A percentile compares a stretch with the other conserved stretches of the same genome.
phyloP scores from a whole-genome alignment of 176 grass and related monocot species.

The Dactylis glomerata region DNA sequence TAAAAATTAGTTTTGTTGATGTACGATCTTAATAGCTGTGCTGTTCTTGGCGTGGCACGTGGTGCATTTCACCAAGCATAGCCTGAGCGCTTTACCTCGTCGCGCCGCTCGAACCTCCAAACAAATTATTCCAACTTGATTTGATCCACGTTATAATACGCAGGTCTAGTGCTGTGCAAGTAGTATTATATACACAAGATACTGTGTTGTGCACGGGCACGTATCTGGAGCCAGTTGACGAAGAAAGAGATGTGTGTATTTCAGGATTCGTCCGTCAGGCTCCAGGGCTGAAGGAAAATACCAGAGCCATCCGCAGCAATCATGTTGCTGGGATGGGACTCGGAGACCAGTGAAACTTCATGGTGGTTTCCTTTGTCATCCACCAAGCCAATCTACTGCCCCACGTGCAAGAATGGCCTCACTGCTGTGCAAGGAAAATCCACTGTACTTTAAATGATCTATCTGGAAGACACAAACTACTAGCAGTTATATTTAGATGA shows the following conservation, averaged over 20 bases:
- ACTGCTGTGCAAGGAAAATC: background rate
- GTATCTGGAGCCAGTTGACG: background rate
- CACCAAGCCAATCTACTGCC: background rate
- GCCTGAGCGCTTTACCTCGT: background rate
- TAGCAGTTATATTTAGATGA: background rate
- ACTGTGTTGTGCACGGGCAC: background rate
- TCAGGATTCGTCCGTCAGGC: background rate
- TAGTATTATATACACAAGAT: background rate
- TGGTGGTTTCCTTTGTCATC: background rate
- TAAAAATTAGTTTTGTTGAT: too few species aligned
- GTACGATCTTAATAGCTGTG: background rate
- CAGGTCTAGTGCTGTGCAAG: background rate
- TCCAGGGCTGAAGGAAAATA: slow-evolving; percentile 6
- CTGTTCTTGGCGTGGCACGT: slow-evolving; percentile 8
- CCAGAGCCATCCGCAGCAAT: background rate
- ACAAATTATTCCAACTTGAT: background rate
- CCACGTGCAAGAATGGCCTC: background rate
- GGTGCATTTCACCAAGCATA: slow-evolving; percentile 33
- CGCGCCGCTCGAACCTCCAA: background rate
- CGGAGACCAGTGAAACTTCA: slow-evolving; percentile 19
- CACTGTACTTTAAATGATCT: background rate
- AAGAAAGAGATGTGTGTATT: background rate
- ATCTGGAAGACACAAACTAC: background rate
- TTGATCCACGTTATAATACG: slow-evolving; percentile 8
- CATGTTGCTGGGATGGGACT: background rate